Conservation (phyloP, 2,329 filamentous ascomycete genomes). For the Arthrobotrys sinensis region DNA sequence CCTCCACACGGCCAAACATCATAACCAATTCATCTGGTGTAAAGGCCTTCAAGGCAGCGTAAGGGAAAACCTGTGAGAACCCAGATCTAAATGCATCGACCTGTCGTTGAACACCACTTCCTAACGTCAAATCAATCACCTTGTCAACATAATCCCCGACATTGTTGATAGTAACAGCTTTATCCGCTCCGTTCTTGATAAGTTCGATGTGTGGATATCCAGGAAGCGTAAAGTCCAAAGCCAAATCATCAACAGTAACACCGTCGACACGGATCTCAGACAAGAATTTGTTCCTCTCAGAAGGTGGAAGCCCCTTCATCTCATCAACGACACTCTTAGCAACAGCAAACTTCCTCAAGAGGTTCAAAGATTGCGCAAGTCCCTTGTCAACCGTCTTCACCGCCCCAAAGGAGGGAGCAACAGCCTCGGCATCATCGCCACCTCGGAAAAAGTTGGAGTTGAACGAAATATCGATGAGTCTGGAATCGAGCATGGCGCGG, state of each 20-base stretch:
- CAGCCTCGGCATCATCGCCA: conserved; percentile 75
- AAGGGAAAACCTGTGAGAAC: conserved; percentile 97
- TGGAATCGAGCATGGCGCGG: conserved; percentile 96
- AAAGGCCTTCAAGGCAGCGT: conserved; percentile 90
- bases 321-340: conserved; percentile 87
- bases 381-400: conserved; percentile 90
- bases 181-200: conserved; percentile 80
- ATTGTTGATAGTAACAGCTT: conserved; percentile 87
- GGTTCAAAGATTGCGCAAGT: conserved; percentile 85
- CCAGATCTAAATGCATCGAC: conserved; percentile 91
- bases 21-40: conserved; percentile 95
- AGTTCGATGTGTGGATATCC: conserved; percentile 91
- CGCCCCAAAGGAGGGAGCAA: conserved; percentile 87
- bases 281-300: conserved; percentile 80
- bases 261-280: conserved; percentile 81
- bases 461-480: conserved; percentile 97
- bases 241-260: conserved; percentile 85
- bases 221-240: conserved; percentile 93
- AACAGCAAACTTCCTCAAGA: conserved; percentile 87
- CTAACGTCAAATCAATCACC: conserved; percentile 91
- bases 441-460: conserved; percentile 98
- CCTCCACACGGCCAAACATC: conserved; percentile 90
- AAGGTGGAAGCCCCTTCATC: conserved; percentile 76
- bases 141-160: conserved; percentile 89
- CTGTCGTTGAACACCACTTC: conserved; percentile 88